Evolutionary conservation across 1,284 basidiomycete genomes (phyloP).

Genomic region (Athelia psychrophila): DNA sequence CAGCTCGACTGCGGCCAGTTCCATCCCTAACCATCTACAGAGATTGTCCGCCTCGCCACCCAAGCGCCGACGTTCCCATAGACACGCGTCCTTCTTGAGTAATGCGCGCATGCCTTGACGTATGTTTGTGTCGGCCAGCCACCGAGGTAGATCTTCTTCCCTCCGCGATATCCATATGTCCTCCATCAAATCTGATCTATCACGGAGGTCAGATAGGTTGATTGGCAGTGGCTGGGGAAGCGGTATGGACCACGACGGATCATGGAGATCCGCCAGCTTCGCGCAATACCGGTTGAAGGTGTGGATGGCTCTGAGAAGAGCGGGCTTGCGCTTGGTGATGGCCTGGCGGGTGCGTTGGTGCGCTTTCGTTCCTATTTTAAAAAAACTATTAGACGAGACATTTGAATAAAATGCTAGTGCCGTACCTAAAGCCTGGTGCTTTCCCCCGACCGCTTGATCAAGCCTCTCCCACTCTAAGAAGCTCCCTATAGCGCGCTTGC

Average conservation of each 20-base stretch:
- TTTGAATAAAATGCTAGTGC: neutral
- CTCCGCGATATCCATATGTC: constrained; percentile 35
- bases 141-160: constrained; percentile 18
- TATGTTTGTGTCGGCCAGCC: constrained; percentile 30
- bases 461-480: constrained; percentile 39
- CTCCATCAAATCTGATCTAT: constrained; percentile 27
- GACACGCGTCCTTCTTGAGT: constrained; percentile 24
- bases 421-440: constrained; percentile 29
- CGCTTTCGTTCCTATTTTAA: constrained; percentile 32
- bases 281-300: constrained; percentile 34
- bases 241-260: constrained; percentile 25
- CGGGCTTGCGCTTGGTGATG: constrained; percentile 30
- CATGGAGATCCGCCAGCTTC: constrained; percentile 19
- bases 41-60: constrained; percentile 22
- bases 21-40: constrained; percentile 17
- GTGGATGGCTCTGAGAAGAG: constrained; percentile 23
- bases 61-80: constrained; percentile 19
- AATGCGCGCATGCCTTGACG: constrained; percentile 28
- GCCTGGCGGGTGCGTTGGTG: constrained; percentile 33
- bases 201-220: constrained; percentile 23
- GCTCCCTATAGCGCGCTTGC: constrained; percentile 28
- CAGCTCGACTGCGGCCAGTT: constrained; percentile 10
- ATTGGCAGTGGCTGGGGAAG: constrained; percentile 27
- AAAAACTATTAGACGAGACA: neutral
- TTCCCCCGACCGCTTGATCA: constrained; percentile 28